Evolutionary conservation across 2,329 filamentous ascomycete genomes (phyloP).

Genomic region (Xylaria sp.): DNA sequence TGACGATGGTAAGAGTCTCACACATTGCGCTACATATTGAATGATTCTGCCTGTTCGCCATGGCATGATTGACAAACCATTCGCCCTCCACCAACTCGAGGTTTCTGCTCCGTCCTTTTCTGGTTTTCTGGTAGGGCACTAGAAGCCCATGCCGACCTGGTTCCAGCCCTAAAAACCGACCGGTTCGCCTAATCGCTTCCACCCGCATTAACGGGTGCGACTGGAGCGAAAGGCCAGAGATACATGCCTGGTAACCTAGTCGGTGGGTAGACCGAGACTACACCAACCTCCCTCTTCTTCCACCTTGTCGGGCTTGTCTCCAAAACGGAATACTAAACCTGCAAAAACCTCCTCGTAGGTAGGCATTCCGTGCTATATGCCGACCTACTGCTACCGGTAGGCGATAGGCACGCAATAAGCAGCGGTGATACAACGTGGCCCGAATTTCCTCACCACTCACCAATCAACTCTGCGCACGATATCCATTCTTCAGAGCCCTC

Average conservation of each 20-base stretch:
- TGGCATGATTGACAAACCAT: constrained; percentile 3
- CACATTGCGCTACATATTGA: no score
- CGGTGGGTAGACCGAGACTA: neutral
- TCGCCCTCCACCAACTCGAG: constrained; percentile 11
- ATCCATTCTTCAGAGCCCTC: constrained; percentile 34
- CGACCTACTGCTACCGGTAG: no score
- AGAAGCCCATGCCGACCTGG: neutral
- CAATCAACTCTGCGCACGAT: constrained; percentile 33
- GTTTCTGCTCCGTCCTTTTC: constrained; percentile 8
- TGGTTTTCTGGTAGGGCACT: neutral
- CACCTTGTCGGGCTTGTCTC: constrained; percentile 3
- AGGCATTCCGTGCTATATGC: no score
- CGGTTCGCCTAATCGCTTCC: constrained; percentile 9
- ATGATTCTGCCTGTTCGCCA: constrained; percentile 1
- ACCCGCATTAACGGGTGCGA: neutral
- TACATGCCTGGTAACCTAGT: neutral
- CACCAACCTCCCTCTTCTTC: constrained; percentile 7
- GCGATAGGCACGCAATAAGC: no score
- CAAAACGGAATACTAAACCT: neutral
- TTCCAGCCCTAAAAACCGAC: constrained; percentile 7
- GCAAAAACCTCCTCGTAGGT: no score
- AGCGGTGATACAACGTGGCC: constrained; percentile 35
- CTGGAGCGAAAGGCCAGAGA: no score
- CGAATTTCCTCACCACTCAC: constrained; percentile 32
- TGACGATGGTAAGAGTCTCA: constrained; percentile 7